These are phyloP conservation scores for Mercurialis annua DNA, from an alignment of 345 rosid species.

Conservation along the genomic window DNA sequence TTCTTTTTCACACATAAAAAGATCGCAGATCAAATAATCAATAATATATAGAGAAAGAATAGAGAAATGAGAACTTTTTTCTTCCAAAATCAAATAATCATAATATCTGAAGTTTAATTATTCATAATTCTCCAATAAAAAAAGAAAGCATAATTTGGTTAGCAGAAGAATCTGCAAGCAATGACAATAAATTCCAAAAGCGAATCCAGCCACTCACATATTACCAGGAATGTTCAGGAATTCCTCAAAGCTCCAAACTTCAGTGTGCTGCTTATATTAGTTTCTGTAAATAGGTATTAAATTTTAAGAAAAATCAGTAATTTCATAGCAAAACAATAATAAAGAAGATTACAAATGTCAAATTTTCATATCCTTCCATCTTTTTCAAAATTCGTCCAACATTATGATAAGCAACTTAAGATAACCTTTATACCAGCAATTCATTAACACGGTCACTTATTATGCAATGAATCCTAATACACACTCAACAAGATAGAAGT, in stretches of 20 bases:
- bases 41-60: background rate
- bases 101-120: slow-evolving; percentile 11
- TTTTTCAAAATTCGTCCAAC: too few species aligned
- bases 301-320: slow-evolving; percentile 16
- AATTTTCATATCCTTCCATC: slow-evolving; percentile 1
- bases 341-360: background rate
- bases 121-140: slow-evolving; percentile 15
- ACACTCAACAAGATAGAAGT: background rate
- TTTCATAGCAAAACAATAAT: background rate
- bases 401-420: too few species aligned
- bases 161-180: slow-evolving; percentile 24
- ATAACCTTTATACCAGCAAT: too few species aligned
- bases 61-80: slow-evolving; percentile 9
- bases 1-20: slow-evolving; percentile 13
- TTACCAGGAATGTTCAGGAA: slow-evolving; percentile 23
- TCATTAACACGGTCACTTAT: too few species aligned
- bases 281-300: slow-evolving; percentile 33
- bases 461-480: too few species aligned
- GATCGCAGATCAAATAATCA: slow-evolving; percentile 1
- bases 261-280: slow-evolving; percentile 40
- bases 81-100: slow-evolving; percentile 11
- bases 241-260: slow-evolving; percentile 17
- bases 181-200: slow-evolving; percentile 11
- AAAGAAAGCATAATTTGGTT: slow-evolving; percentile 8
- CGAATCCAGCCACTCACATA: slow-evolving; percentile 17